Percentiles rank a stretch among this genome's conserved stretches.
Evolutionary conservation across 1,139 yeast genomes (phyloP).

Genomic region (Blastobotrys persicus): DNA sequence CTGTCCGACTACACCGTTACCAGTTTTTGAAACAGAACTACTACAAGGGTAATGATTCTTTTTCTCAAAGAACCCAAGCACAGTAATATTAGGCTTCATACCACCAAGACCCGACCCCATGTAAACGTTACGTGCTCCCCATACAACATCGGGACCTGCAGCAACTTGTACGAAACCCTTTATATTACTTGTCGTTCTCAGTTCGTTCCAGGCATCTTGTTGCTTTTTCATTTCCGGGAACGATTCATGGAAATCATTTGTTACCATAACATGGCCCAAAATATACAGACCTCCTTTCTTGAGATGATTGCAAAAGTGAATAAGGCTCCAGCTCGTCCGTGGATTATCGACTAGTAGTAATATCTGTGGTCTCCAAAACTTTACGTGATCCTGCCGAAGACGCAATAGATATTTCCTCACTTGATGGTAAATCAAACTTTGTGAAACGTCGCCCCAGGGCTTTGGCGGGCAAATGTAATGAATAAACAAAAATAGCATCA

Average conservation of each 20-base stretch:
- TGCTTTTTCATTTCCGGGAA: constrained; percentile 69
- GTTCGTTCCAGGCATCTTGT: constrained; percentile 75
- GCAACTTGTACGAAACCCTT: constrained; percentile 95
- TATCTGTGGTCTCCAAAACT: constrained; percentile 97
- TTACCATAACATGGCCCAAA: constrained; percentile 80
- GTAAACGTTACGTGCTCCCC: constrained; percentile 95
- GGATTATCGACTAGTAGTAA: constrained; percentile 86
- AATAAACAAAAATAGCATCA: constrained; percentile 66
- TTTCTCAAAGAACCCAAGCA: constrained; percentile 79
- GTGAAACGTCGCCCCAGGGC: constrained; percentile 97
- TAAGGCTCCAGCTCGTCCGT: constrained; percentile 83
- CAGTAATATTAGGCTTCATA: constrained; percentile 94
- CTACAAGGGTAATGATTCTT: constrained; percentile 19
- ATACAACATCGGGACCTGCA: constrained; percentile 78
- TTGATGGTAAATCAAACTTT: constrained; percentile 89
- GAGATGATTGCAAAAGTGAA: constrained; percentile 89
- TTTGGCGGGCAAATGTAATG: constrained; percentile 93
- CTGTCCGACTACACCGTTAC: constrained; percentile 17
- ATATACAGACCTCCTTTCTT: constrained; percentile 93
- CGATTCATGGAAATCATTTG: constrained; percentile 54
- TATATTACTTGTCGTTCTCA: constrained; percentile 71
- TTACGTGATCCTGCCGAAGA: constrained; percentile 85
- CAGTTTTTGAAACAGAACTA: constrained; percentile 1
- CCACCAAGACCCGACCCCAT: constrained; percentile 95
- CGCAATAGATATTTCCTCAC: constrained; percentile 85